Evolutionary conservation across 495 filamentous ascomycete species (phyloP).

Genomic region (Ramalina peruviana): DNA sequence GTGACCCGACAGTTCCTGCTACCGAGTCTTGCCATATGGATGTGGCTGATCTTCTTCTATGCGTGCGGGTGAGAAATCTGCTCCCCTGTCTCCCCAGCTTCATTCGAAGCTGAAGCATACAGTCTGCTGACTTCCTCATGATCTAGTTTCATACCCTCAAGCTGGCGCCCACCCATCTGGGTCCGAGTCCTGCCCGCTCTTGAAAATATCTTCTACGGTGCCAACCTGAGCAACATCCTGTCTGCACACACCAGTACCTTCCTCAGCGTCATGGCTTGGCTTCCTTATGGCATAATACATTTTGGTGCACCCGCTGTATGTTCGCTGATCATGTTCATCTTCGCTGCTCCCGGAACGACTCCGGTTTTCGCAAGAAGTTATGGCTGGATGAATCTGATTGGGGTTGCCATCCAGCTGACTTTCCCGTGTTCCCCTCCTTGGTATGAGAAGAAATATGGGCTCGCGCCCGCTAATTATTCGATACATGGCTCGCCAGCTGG

Average conservation of each 20-base stretch:
- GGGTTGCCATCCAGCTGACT: constrained; percentile 70
- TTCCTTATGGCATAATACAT: constrained; percentile 84
- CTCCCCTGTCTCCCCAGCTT: not conserved
- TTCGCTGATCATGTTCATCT: constrained; percentile 67
- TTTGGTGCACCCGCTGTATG: constrained; percentile 70
- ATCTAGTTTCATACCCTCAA: constrained; percentile 65
- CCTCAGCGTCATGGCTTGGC: constrained; percentile 78
- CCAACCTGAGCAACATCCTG: constrained; percentile 89
- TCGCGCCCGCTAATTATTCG: constrained; percentile 81
- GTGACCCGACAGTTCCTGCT: constrained; percentile 83
- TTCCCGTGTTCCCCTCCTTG: constrained; percentile 92
- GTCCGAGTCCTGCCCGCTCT: constrained; percentile 88
- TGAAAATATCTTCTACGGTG: constrained; percentile 92
- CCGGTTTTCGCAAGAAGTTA: constrained; percentile 77
- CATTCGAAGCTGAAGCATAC: not conserved
- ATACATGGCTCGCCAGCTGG: constrained; percentile 81
- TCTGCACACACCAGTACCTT: constrained; percentile 71
- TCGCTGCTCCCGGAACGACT: constrained; percentile 69
- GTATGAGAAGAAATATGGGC: constrained; percentile 84
- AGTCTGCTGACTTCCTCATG: constrained; percentile 7
- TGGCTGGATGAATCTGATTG: constrained; percentile 80
- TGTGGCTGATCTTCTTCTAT: constrained; percentile 80
- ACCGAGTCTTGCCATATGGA: constrained; percentile 69
- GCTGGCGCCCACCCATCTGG: constrained; percentile 83
- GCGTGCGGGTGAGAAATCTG: constrained; percentile 60